Conservation (phyloP, 345 rosid species). For the Populus pruinosa region DNA sequence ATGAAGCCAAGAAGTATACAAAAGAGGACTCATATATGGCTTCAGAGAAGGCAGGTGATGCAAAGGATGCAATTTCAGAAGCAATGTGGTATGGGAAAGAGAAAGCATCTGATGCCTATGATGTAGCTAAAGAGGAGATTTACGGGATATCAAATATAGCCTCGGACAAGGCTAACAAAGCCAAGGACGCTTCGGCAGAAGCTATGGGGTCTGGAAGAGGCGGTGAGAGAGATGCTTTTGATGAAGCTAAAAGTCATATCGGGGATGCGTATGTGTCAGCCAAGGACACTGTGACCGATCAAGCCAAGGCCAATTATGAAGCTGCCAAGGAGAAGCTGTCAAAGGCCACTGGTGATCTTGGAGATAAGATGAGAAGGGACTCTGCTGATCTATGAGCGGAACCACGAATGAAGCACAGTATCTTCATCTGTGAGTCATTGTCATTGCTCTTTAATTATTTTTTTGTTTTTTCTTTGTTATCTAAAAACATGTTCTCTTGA, state of each 20-base stretch:
- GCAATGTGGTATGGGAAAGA: slow-evolving; percentile 6
- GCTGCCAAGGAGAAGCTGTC: slow-evolving; percentile 53
- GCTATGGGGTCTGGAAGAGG: not conserved
- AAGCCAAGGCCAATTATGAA: slow-evolving; percentile 35
- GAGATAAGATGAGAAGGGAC: slow-evolving; percentile 34
- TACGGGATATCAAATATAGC: not conserved
- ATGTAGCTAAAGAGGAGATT: slow-evolving; percentile 2
- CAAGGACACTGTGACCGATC: slow-evolving; percentile 25
- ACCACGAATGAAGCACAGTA: not conserved
- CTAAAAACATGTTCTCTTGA: not conserved
- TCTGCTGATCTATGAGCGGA: slow-evolving; percentile 22
- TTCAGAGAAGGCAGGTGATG: slow-evolving; percentile 11
- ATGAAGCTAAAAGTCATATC: slow-evolving; percentile 30
- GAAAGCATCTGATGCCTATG: not conserved
- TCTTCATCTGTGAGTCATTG: slow-evolving; percentile 16
- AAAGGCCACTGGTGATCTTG: slow-evolving; percentile 37
- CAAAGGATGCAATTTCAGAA: not conserved
- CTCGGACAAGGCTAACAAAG: slow-evolving; percentile 3
- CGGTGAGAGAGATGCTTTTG: slow-evolving; percentile 3
- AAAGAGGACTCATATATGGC: not conserved
- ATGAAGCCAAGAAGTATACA: not conserved
- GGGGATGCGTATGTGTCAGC: slow-evolving; percentile 43
- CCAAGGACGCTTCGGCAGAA: not conserved
- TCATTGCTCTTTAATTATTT: not conserved
- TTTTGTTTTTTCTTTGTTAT: not conserved